Evolutionary conservation across 257 asterid genomes (phyloP).

Genomic region (Solanum stenotomum): DNA sequence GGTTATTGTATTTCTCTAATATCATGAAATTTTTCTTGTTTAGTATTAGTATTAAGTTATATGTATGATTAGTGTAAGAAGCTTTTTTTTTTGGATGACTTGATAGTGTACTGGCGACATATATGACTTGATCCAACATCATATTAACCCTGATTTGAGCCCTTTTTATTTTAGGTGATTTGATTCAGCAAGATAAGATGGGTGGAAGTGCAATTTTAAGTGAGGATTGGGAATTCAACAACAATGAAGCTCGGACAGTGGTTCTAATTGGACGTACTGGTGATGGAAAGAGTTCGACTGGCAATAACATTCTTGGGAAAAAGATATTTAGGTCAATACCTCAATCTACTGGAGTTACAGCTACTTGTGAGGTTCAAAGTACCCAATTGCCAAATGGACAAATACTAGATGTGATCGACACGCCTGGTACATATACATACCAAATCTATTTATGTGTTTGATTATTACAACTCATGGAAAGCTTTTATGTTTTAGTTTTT

Average conservation of each 20-base stretch:
- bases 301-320: slow-evolving; percentile 15
- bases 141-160: too few species aligned
- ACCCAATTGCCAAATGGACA: too few species aligned
- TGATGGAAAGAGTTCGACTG: slow-evolving; percentile 84
- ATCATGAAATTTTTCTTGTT: neutral
- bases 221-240: slow-evolving; percentile 71
- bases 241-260: slow-evolving; percentile 39
- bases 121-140: too few species aligned
- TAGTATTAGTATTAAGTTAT: neutral
- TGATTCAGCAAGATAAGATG: slow-evolving; percentile 17
- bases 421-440: too few species aligned
- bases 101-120: too few species aligned
- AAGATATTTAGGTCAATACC: too few species aligned
- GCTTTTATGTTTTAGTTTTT: neutral
- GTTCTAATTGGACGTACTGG: slow-evolving; percentile 79
- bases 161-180: neutral
- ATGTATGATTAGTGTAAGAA: neutral
- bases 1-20: too few species aligned
- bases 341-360: too few species aligned
- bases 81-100: too few species aligned
- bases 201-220: slow-evolving; percentile 48
- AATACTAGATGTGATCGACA: too few species aligned
- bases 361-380: too few species aligned
- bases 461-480: neutral
- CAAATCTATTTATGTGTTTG: too few species aligned